phyloP scores from a whole-genome alignment of 2,329 filamentous ascomycete genomes.

The Diplodia intermedia region DNA sequence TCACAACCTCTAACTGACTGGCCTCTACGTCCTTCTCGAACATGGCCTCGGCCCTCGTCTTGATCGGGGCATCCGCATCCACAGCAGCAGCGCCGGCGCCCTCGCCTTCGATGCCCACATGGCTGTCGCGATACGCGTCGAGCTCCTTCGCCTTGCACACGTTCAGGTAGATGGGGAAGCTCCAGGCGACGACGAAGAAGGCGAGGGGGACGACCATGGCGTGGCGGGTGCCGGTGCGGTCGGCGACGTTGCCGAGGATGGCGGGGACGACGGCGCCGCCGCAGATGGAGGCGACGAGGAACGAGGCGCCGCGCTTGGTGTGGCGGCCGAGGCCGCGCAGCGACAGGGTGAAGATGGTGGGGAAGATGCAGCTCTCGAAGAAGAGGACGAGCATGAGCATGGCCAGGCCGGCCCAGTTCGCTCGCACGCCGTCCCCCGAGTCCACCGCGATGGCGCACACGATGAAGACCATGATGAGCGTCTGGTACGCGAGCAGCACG shows the following conservation, averaged over 20 bases:
- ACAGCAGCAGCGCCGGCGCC: conserved; percentile 34
- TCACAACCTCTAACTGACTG: conserved; percentile 22
- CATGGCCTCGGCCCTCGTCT: not conserved
- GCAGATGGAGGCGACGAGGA: conserved; percentile 47
- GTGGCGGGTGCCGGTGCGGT: conserved; percentile 43
- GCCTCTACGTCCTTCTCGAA: conserved; percentile 30
- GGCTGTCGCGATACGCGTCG: conserved; percentile 45
- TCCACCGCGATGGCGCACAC: conserved; percentile 44
- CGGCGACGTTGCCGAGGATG: conserved; percentile 47
- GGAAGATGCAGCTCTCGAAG: conserved; percentile 50
- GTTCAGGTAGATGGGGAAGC: conserved; percentile 48
- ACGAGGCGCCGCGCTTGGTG: conserved; percentile 50
- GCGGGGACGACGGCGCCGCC: conserved; percentile 48
- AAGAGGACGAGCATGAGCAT: conserved; percentile 50
- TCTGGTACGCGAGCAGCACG: conserved; percentile 47
- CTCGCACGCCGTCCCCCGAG: conserved; percentile 39
- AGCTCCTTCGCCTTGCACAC: conserved; percentile 45
- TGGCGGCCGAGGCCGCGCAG: conserved; percentile 48
- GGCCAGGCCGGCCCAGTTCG: conserved; percentile 48
- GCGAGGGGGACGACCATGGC: conserved; percentile 48
- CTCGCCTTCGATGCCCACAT: conserved; percentile 39
- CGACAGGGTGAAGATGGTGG: conserved; percentile 48
- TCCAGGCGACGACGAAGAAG: conserved; percentile 47
- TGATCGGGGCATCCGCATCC: not conserved
- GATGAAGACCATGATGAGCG: conserved; percentile 48